These are phyloP conservation scores for Magnolia officinalis DNA, from an alignment of 164 flowering plant species.

Conservation along the genomic window DNA sequence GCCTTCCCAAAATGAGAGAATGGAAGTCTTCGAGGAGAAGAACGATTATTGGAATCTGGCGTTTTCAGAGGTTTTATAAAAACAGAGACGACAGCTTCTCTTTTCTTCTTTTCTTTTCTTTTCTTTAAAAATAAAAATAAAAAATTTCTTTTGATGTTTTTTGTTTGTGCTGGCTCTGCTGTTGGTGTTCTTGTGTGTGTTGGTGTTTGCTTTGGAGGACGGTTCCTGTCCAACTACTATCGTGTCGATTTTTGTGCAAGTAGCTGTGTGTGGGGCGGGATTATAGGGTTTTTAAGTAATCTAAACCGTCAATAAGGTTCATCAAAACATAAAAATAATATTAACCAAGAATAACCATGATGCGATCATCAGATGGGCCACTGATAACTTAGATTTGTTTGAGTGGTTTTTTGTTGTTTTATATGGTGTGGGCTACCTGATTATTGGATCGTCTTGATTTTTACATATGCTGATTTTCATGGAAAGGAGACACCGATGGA, in stretches of 20 bases:
- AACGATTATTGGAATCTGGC: not conserved
- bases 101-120: not conserved
- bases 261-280: not conserved
- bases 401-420: not conserved
- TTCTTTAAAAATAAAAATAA: too few relatives aligned
- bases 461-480: too few relatives aligned
- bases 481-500: not conserved
- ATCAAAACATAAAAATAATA: too few relatives aligned
- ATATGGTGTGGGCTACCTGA: not conserved
- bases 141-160: too few relatives aligned
- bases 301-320: not conserved
- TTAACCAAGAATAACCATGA: too few relatives aligned
- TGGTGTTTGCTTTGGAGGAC: not conserved
- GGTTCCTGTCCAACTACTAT: not conserved
- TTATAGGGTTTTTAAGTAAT: not conserved
- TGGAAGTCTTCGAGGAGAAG: not conserved
- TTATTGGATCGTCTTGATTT: too few relatives aligned
- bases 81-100: not conserved
- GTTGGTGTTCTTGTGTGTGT: not conserved
- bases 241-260: not conserved
- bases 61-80: not conserved
- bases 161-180: not conserved
- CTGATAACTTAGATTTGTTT: too few relatives aligned
- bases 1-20: not conserved
- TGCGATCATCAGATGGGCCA: not conserved